These are phyloP conservation scores for Talaromyces sp. DNA, from an alignment of 2,329 filamentous ascomycete genomes.

Conservation along the genomic window DNA sequence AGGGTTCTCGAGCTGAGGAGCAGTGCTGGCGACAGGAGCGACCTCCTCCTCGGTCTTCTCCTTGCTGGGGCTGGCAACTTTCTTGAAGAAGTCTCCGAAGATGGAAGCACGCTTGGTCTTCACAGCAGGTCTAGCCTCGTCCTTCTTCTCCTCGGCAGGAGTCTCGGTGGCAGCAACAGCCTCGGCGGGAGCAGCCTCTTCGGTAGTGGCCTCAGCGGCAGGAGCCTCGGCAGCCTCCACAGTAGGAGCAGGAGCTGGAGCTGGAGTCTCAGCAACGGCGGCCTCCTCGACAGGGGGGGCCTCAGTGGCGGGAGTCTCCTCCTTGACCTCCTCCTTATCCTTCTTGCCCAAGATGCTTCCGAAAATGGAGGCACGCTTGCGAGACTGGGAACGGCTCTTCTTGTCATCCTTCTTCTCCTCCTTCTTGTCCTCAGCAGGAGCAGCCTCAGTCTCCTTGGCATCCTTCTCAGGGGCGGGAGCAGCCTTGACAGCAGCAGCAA, in stretches of 20 bases:
- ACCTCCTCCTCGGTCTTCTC: slow-evolving; percentile 49
- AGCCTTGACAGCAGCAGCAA: slow-evolving; percentile 26
- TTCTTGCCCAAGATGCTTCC: slow-evolving; percentile 57
- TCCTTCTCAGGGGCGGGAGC: slow-evolving; percentile 18
- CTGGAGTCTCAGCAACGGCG: slow-evolving; percentile 33
- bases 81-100: slow-evolving; percentile 74
- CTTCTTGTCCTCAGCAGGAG: slow-evolving; percentile 41
- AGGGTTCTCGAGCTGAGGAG: slow-evolving; percentile 48
- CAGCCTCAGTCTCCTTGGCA: slow-evolving; percentile 35
- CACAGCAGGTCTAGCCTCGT: slow-evolving; percentile 47
- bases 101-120: slow-evolving; percentile 79
- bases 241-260: slow-evolving; percentile 29
- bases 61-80: slow-evolving; percentile 49
- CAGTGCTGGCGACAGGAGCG: slow-evolving; percentile 47
- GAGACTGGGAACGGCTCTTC: slow-evolving; percentile 59
- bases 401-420: slow-evolving; percentile 31
- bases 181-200: slow-evolving; percentile 38
- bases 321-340: slow-evolving; percentile 46
- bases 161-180: slow-evolving; percentile 31
- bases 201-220: slow-evolving; percentile 25
- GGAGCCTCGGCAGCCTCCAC: slow-evolving; percentile 30
- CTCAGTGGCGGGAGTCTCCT: slow-evolving; percentile 37
- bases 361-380: slow-evolving; percentile 59
- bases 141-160: slow-evolving; percentile 37
- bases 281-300: slow-evolving; percentile 39